Conservation (phyloP, 306 rosid species). For the Carpinus fangiana region DNA sequence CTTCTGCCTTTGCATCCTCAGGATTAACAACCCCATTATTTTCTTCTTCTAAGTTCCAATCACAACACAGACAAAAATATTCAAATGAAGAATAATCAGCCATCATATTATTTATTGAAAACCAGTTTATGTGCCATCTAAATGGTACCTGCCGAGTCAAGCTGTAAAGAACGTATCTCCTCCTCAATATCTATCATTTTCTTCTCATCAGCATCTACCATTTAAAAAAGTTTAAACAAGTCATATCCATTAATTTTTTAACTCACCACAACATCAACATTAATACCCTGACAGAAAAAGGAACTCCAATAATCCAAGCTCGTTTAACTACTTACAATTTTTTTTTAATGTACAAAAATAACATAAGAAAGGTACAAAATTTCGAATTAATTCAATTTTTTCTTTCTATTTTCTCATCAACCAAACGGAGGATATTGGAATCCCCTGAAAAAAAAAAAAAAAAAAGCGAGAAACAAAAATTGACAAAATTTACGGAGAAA, state of each 20-base stretch:
- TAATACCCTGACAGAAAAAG: not conserved
- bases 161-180: conserved; percentile 86
- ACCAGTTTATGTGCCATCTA: not conserved
- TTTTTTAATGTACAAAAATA: not conserved
- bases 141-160: conserved; percentile 76
- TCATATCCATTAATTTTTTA: conserved; percentile 6
- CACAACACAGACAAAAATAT: conserved; percentile 27
- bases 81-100: conserved; percentile 14
- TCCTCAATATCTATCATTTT: conserved; percentile 73
- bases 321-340: not conserved
- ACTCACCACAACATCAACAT: not conserved
- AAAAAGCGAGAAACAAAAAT: not conserved
- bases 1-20: conserved; percentile 60
- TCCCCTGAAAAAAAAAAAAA: not conserved
- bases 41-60: conserved; percentile 55
- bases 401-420: not conserved
- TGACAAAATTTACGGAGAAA: not conserved
- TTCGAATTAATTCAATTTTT: not conserved
- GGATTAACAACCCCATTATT: conserved; percentile 52
- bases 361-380: not conserved
- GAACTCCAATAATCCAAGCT: not conserved
- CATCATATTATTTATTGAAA: not conserved
- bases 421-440: not conserved
- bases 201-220: conserved; percentile 70
- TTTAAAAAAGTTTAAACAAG: conserved; percentile 33